Base-by-base conservation (phyloP, 2,329 filamentous ascomycete species). In the Cercospora sojina region DNA sequence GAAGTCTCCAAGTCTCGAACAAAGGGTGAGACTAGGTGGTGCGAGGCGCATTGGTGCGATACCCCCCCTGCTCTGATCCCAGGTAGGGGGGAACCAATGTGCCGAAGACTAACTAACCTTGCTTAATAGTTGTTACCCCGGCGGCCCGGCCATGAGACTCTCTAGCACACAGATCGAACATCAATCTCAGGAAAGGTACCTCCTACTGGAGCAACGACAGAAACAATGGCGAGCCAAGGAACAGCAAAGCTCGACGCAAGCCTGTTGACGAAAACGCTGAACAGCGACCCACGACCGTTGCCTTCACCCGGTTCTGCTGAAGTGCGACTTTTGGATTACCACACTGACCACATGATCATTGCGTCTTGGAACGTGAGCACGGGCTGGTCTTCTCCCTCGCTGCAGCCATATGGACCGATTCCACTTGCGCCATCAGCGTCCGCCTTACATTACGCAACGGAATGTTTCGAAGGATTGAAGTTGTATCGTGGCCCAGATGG, bases 401-500 rank as follows among this genome's bases (percentile, higher is more conserved):
- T 95, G 66, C 86, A 87, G 77, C 90, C 91, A 29, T 94, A 91
- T 78, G 90, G 90, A 0, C 90, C 91, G 13, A 82, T 96, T 64
- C 85, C 85, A 67, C 86, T 96, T 72, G 89, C 91, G 81, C 92
- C 92, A 38, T 93, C 91, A 4, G 91, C 92, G 8, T 91, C 89
- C 2, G 88, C 88, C 67, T 84, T 96, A 68, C 92, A 96, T 83
- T 96, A 95, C 79, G 92, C 91, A 18, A 95, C 91, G 57, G 90
- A 93, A 80, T 96, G 92, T 79, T 96, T 96, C 80, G 92, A 96
- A 80, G 92, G 92, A 18, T 84, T 89, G 82, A 96, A 96, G 80
- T 86, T 86, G 56, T 86, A 86, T 76, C 89, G 86, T 75, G 80
- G 87, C 77, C 85, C 70, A 3, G 90, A 93, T 77, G 89, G 88